phyloP scores from a whole-genome alignment of 2,329 filamentous ascomycete species.

The Claviceps sorghi region DNA sequence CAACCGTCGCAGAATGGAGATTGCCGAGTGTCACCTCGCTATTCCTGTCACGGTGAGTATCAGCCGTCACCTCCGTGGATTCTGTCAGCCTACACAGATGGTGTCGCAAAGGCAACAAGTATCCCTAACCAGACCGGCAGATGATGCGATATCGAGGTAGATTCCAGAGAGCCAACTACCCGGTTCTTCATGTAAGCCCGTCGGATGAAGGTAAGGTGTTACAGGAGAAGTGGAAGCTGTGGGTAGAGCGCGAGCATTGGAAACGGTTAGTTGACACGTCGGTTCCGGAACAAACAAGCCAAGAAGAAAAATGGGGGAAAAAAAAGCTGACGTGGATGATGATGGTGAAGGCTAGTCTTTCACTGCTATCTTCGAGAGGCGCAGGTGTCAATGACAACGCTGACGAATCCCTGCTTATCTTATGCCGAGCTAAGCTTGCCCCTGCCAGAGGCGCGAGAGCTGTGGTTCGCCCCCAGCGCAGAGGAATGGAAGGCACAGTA shows the following conservation, averaged over 20 bases:
- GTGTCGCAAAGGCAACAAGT: not conserved
- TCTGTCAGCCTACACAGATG: not conserved
- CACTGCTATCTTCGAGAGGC: slow-evolving; percentile 51
- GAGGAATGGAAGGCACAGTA: slow-evolving; percentile 50
- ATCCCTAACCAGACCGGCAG: slow-evolving; percentile 15
- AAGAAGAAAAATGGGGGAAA: not conserved
- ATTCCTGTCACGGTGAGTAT: slow-evolving; percentile 29
- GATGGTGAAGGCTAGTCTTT: slow-evolving; percentile 37
- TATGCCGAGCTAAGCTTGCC: slow-evolving; percentile 55
- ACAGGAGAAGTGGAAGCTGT: slow-evolving; percentile 49
- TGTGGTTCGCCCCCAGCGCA: slow-evolving; percentile 54
- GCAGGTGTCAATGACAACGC: slow-evolving; percentile 51
- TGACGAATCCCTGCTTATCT: slow-evolving; percentile 50
- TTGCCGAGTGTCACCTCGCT: slow-evolving; percentile 34
- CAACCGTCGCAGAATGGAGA: slow-evolving; percentile 40
- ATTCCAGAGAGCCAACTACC: slow-evolving; percentile 42
- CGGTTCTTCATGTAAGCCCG: slow-evolving; percentile 31
- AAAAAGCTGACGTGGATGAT: not conserved
- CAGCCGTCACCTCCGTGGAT: not conserved
- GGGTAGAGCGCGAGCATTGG: slow-evolving; percentile 51
- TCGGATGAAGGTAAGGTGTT: slow-evolving; percentile 42
- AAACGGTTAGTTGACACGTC: slow-evolving; percentile 33
- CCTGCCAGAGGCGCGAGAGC: slow-evolving; percentile 42
- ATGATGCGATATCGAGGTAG: slow-evolving; percentile 43
- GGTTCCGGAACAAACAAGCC: not conserved